These are phyloP conservation scores for Morella rubra DNA, from an alignment of 306 rosid species.

Conservation along the genomic window DNA sequence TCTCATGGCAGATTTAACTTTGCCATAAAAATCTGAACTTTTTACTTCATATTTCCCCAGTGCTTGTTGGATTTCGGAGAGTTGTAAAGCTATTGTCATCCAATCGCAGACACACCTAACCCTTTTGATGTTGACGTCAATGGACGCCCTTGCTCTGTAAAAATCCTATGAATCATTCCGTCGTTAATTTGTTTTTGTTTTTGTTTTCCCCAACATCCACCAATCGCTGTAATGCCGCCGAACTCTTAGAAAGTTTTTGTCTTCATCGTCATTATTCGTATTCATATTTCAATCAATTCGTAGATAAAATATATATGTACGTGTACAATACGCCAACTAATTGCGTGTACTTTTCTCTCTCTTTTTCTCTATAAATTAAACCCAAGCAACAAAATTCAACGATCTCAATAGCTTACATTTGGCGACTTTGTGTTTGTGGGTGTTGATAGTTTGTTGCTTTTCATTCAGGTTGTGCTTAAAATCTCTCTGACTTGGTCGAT, in stretches of 20 bases:
- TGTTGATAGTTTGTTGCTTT: not conserved
- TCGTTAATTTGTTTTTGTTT: not conserved
- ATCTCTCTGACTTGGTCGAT: not conserved
- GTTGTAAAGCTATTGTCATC: not conserved
- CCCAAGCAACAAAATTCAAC: not conserved
- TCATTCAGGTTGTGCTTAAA: not conserved
- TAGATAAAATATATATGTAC: too few relatives aligned
- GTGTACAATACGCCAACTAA: not conserved
- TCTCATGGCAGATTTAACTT: too few relatives aligned
- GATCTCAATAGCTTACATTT: not conserved
- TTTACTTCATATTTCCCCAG: too few relatives aligned
- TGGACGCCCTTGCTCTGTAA: not conserved
- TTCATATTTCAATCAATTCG: slow-evolving; percentile 6
- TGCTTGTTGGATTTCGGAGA: not conserved
- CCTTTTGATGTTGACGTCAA: not conserved
- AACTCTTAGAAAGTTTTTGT: not conserved
- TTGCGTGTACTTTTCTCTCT: slow-evolving; percentile 16
- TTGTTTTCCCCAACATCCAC: not conserved
- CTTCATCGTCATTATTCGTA: slow-evolving; percentile 7
- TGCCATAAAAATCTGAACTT: not conserved
- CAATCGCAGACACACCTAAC: too few relatives aligned
- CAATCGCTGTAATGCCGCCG: not conserved
- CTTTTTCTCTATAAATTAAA: slow-evolving; percentile 24
- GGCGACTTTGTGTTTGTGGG: not conserved
- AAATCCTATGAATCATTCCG: not conserved